These are phyloP conservation scores for Mycena alexandri DNA, from an alignment of 768 basidiomycete species.

Conservation along the genomic window DNA sequence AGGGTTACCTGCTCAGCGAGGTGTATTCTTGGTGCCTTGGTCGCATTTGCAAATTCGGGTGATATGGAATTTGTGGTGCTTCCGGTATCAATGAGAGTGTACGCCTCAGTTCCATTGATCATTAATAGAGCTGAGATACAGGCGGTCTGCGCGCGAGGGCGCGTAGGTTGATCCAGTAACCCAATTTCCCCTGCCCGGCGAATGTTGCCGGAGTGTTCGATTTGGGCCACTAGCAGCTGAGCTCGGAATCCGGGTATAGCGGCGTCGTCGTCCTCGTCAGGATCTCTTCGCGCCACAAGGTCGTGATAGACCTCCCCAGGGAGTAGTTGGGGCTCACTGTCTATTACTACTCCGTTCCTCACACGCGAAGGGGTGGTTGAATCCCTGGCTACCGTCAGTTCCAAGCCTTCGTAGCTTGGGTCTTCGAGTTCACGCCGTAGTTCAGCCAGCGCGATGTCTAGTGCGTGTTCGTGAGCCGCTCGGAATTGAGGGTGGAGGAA, in stretches of 20 bases:
- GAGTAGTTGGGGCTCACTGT: not conserved
- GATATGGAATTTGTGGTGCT: conserved; percentile 1
- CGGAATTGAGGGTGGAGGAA: not conserved
- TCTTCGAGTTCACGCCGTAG: not conserved
- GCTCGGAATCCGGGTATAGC: not conserved
- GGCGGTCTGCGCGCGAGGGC: not conserved
- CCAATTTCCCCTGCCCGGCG: not conserved
- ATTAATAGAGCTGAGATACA: not conserved
- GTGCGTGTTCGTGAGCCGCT: not conserved
- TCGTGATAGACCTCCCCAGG: not conserved
- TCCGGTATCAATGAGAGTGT: not conserved
- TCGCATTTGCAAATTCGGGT: not conserved
- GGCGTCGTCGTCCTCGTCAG: not conserved
- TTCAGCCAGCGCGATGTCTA: not conserved
- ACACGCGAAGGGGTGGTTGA: not conserved
- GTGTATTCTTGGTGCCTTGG: not conserved
- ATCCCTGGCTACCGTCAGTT: too few species aligned
- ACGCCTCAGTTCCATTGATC: not conserved
- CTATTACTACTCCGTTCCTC: not conserved
- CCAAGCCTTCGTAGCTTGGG: not conserved
- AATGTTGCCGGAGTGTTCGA: not conserved
- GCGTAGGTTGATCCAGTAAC: not conserved
- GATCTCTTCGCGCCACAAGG: not conserved
- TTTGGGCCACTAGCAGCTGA: not conserved
- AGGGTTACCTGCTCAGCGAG: not conserved